Conservation (phyloP, 768 basidiomycete genomes). For the Boletellus ananas region DNA sequence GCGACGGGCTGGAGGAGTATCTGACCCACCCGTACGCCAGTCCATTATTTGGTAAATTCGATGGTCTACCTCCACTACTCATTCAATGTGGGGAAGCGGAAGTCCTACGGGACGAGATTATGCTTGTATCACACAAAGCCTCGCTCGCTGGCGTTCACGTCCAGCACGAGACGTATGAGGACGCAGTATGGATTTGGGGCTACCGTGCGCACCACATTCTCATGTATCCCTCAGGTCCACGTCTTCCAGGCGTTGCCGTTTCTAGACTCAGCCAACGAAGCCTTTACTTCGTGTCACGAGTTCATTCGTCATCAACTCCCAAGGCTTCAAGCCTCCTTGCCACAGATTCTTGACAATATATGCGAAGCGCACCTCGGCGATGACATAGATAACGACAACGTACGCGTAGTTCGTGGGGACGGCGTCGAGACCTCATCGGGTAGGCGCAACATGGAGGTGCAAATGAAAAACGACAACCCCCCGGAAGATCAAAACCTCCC, state of each 20-base stretch:
- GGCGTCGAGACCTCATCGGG: slow-evolving; percentile 52
- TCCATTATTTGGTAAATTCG: slow-evolving; percentile 88
- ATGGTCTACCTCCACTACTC: slow-evolving; percentile 82
- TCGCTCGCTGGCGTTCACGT: slow-evolving; percentile 81
- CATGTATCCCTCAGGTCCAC: slow-evolving; percentile 54
- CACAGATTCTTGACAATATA: slow-evolving; percentile 48
- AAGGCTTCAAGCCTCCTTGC: slow-evolving; percentile 44
- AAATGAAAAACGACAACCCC: slow-evolving; percentile 27
- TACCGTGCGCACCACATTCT: not conserved
- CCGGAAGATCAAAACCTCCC: slow-evolving; percentile 39
- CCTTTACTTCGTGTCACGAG: slow-evolving; percentile 66
- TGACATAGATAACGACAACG: slow-evolving; percentile 66
- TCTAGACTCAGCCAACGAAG: slow-evolving; percentile 56
- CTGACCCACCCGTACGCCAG: slow-evolving; percentile 96
- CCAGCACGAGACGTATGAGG: slow-evolving; percentile 85
- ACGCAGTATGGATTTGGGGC: slow-evolving; percentile 57
- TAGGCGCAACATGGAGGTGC: slow-evolving; percentile 39
- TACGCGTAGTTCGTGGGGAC: slow-evolving; percentile 71
- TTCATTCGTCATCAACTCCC: slow-evolving; percentile 65
- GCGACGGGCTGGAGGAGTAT: slow-evolving; percentile 72
- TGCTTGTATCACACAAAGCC: slow-evolving; percentile 91
- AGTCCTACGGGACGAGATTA: slow-evolving; percentile 91
- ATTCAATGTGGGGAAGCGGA: slow-evolving; percentile 94
- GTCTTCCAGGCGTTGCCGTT: slow-evolving; percentile 91
- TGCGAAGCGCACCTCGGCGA: slow-evolving; percentile 60